Evolutionary conservation across 805 yeast species (phyloP).

Genomic region (Zygosaccharomyces bailii): DNA sequence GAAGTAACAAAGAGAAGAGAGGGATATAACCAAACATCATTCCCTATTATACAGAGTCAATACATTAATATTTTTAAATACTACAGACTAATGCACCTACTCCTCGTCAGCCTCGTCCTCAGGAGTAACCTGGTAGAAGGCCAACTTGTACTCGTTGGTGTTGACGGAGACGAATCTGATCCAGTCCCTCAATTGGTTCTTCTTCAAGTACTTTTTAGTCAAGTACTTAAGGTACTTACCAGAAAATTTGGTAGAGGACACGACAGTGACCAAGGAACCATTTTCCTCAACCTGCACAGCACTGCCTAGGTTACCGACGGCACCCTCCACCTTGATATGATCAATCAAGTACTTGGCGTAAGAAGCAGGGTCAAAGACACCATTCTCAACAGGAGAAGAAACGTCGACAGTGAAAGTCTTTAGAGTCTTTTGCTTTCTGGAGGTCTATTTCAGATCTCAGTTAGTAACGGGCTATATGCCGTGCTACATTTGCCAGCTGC

Average conservation of each 20-base stretch:
- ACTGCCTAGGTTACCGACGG: conserved; percentile 95
- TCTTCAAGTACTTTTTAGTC: conserved; percentile 99
- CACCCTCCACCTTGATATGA: conserved; percentile 98
- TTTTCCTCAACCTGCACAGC: conserved; percentile 88
- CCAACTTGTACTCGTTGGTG: conserved; percentile 93
- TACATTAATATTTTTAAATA: conserved; percentile 1
- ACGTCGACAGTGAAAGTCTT: conserved; percentile 94
- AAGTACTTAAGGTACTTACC: conserved; percentile 99
- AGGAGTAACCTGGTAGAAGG: conserved; percentile 98
- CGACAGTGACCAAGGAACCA: conserved; percentile 83
- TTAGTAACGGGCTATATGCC: conserved; percentile 1
- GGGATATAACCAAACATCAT: conserved; percentile 5
- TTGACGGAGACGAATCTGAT: conserved; percentile 96
- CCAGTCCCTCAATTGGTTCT: conserved; percentile 99
- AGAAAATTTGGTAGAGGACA: conserved; percentile 90
- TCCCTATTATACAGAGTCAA: conserved; percentile 9
- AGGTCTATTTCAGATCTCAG: conserved; percentile 50
- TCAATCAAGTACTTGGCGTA: conserved; percentile 97
- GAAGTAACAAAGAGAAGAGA: background rate
- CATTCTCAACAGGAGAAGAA: conserved; percentile 95
- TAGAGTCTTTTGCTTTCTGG: conserved; percentile 76
- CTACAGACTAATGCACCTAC: conserved; percentile 43
- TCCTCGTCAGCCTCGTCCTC: conserved; percentile 95
- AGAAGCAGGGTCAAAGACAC: conserved; percentile 95
- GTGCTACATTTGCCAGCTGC: conserved; percentile 36